Evolutionary conservation across 2,329 filamentous ascomycete genomes (phyloP), one percentile per base, ranked within the genome.

Genomic region (Aspergillus melleus): DNA sequence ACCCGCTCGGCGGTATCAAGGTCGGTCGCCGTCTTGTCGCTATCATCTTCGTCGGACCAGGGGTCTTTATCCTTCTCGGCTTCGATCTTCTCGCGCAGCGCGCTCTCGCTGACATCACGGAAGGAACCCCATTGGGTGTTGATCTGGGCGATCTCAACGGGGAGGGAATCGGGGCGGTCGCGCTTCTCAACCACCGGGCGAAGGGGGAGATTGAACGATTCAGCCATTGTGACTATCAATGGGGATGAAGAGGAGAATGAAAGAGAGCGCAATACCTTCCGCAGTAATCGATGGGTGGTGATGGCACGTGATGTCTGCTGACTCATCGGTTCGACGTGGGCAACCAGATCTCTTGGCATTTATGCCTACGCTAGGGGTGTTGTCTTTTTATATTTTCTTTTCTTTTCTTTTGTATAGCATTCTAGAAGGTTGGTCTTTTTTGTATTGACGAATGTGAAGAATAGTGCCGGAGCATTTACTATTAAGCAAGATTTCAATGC

Each of bases 61-160:
- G 78, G 79, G 30, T 79, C 80, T 30, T 78, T 77, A 9, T 82
- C 81, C 29, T 79, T 81, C 50, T 75, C 74, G 8, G 76, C 76
- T 44, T 79, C 77, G 19, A 95, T 88, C 69, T 95, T 88, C 39
- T 88, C 84, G 53, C 83, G 84, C 42, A 98, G 79, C 49, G 86
- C 84, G 54, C 87, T 83, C 74, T 96, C 90, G 53, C 87, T 91
- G 64, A 98, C 82, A 67, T 88, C 83, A 60, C 91, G 88, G 72
- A 98, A 96, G 24, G 91, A 90, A 14, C 91, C 91, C 61, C 90
- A 88, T 69, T 96, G 88, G 49, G 80, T 76, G 66, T 92, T 90
- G 70, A 96, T 89, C 66, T 93, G 91, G 59, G 84, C 80, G 66
- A 97, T 92, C 66, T 94, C 89, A 51, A 89, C 84, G 58, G 85